Conservation (phyloP, 345 rosid genomes). For the Leavenworthia alabamica region DNA sequence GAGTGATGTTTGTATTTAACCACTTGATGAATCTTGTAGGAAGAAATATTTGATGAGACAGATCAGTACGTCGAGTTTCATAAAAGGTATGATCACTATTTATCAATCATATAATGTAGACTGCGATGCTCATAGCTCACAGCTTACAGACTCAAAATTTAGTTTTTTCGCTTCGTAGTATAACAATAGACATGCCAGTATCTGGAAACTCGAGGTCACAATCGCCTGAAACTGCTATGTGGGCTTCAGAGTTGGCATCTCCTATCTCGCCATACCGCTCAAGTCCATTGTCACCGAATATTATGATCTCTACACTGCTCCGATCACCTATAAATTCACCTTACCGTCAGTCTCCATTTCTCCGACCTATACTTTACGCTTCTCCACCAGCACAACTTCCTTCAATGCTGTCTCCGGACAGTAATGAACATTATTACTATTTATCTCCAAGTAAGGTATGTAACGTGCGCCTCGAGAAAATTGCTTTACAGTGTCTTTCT, state of each 20-base stretch:
- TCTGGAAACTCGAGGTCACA: slow-evolving; percentile 21
- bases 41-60: slow-evolving; percentile 75
- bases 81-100: slow-evolving; percentile 35
- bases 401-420: slow-evolving; percentile 16
- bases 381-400: slow-evolving; percentile 43
- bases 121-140: neutral
- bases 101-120: neutral
- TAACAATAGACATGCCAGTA: slow-evolving; percentile 48
- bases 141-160: neutral
- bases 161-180: slow-evolving; percentile 25
- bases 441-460: slow-evolving; percentile 37
- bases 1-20: neutral
- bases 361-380: slow-evolving; percentile 39
- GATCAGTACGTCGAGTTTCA: slow-evolving; percentile 56
- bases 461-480: neutral
- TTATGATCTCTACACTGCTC: slow-evolving; percentile 37
- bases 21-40: slow-evolving; percentile 34
- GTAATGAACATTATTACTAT: slow-evolving; percentile 15
- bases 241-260: slow-evolving; percentile 34
- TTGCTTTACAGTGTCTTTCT: neutral
- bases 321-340: slow-evolving; percentile 49
- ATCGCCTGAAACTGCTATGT: slow-evolving; percentile 33
- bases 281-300: slow-evolving; percentile 40
- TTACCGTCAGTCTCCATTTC: slow-evolving; percentile 40
- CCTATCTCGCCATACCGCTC: slow-evolving; percentile 40